Evolutionary conservation across 2,329 filamentous ascomycete genomes (phyloP).

Genomic region (Rhytidhysteron rufulum): DNA sequence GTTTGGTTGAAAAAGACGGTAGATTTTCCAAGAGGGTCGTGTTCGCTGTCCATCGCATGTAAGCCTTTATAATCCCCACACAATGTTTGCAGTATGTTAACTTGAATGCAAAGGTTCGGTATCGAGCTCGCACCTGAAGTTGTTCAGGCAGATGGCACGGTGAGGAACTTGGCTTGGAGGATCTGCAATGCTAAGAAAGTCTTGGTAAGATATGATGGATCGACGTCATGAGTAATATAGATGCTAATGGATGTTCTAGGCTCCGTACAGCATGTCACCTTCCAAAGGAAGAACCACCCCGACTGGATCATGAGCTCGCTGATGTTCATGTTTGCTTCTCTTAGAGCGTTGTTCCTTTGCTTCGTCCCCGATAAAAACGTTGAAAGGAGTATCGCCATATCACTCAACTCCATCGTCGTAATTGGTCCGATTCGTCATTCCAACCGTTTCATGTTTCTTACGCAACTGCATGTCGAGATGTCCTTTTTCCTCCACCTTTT

Average conservation of each 20-base stretch:
- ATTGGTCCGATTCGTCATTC: no score
- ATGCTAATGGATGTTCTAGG: slow-evolving; percentile 17
- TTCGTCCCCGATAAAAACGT: no score
- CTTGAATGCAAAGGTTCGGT: slow-evolving; percentile 59
- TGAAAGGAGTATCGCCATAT: no score
- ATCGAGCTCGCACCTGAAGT: slow-evolving; percentile 93
- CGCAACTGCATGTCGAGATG: no score
- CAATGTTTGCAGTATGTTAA: slow-evolving; percentile 8
- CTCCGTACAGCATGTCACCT: slow-evolving; percentile 48
- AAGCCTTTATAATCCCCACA: slow-evolving; percentile 18
- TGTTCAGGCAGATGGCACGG: slow-evolving; percentile 85
- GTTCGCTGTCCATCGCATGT: slow-evolving; percentile 94
- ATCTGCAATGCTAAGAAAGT: slow-evolving; percentile 96
- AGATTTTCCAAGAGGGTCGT: slow-evolving; percentile 90
- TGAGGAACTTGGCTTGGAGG: slow-evolving; percentile 87
- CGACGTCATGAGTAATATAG: background rate
- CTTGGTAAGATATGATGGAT: slow-evolving; percentile 61
- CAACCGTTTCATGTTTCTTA: no score
- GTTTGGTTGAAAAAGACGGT: slow-evolving; percentile 76
- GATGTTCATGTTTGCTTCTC: no score
- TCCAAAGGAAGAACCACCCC: slow-evolving; percentile 40
- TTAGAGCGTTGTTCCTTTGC: no score
- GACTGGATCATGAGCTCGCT: no score
- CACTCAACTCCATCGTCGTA: no score
- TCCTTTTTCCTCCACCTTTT: no score